A percentile compares a stretch with the other conserved stretches of the same genome.
These are phyloP conservation scores for Acanthamoeba divionensis DNA, from an alignment of 208 protist species.

Conservation along the genomic window DNA sequence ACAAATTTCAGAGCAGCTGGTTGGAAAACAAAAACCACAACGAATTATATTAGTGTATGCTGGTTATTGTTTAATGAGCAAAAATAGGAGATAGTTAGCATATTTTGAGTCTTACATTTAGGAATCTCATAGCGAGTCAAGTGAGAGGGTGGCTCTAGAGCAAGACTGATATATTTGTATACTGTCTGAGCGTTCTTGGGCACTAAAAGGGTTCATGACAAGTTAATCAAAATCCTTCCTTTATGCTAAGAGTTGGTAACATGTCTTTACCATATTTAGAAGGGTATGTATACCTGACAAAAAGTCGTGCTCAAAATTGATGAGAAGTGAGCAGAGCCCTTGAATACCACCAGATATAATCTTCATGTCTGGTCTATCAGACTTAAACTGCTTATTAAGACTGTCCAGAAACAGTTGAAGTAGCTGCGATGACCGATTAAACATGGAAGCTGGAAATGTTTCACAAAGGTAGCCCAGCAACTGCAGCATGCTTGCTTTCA, in stretches of 20 bases:
- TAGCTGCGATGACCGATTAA: conserved; percentile 30
- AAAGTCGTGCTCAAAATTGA: conserved; percentile 55
- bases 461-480: conserved; percentile 41
- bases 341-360: conserved; percentile 59
- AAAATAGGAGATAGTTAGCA: background rate
- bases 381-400: conserved; percentile 51
- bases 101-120: conserved; percentile 18
- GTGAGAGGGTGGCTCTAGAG: conserved; percentile 50
- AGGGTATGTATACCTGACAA: conserved; percentile 4
- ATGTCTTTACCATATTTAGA: too few relatives aligned
- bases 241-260: too few relatives aligned
- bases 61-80: background rate
- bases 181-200: conserved; percentile 52
- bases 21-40: background rate
- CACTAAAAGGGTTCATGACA: too few relatives aligned
- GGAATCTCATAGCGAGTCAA: conserved; percentile 57
- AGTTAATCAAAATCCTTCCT: too few relatives aligned
- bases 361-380: conserved; percentile 59
- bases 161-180: conserved; percentile 59
- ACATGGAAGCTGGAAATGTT: conserved; percentile 46
- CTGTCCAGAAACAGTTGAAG: conserved; percentile 58
- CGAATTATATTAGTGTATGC: background rate
- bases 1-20: conserved; percentile 58
- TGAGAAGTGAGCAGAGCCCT: conserved; percentile 48
- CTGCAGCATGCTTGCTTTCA: conserved; percentile 49